phyloP scores from a whole-genome alignment of 116 monocot genomes.

The Dioscorea cayenensis region DNA sequence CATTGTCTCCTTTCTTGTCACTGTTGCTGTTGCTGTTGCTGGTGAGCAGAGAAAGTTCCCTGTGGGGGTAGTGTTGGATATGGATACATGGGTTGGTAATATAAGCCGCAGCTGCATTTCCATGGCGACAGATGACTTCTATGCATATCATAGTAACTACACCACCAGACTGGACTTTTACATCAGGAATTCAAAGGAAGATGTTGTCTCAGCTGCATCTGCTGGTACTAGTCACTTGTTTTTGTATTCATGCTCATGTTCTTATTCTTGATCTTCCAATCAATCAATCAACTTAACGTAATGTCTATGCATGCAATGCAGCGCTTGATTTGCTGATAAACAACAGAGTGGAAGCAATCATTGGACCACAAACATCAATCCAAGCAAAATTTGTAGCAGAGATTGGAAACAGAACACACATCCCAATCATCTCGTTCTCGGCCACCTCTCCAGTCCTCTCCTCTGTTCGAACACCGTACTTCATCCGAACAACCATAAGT shows the following conservation, averaged over 20 bases:
- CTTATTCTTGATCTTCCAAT: neutral
- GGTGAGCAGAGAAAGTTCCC: neutral
- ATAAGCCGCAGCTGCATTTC: slow-evolving; percentile 16
- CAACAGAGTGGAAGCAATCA: slow-evolving; percentile 15
- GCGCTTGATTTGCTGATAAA: slow-evolving; percentile 30
- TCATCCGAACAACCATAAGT: slow-evolving; percentile 21
- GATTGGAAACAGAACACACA: slow-evolving; percentile 12
- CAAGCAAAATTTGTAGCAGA: slow-evolving; percentile 25
- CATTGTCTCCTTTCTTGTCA: too few species aligned
- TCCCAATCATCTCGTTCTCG: slow-evolving; percentile 33
- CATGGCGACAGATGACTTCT: slow-evolving; percentile 61
- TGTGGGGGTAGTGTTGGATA: slow-evolving; percentile 45
- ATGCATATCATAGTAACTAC: slow-evolving; percentile 30
- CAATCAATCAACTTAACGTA: neutral
- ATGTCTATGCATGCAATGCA: slow-evolving; percentile 3
- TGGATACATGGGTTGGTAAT: slow-evolving; percentile 21
- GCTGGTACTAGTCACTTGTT: slow-evolving; percentile 19
- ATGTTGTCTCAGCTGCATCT: slow-evolving; percentile 39
- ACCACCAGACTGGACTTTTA: slow-evolving; percentile 26
- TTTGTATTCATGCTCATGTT: neutral
- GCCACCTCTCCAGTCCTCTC: slow-evolving; percentile 18
- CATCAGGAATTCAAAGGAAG: slow-evolving; percentile 8
- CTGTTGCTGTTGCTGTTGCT: too few species aligned
- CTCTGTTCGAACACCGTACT: slow-evolving; percentile 14
- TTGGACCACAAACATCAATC: slow-evolving; percentile 24